Percentiles rank a stretch among this genome's conserved stretches.
Evolutionary conservation across 495 filamentous ascomycete genomes (phyloP).

Genomic region (Filosporella fistucella): DNA sequence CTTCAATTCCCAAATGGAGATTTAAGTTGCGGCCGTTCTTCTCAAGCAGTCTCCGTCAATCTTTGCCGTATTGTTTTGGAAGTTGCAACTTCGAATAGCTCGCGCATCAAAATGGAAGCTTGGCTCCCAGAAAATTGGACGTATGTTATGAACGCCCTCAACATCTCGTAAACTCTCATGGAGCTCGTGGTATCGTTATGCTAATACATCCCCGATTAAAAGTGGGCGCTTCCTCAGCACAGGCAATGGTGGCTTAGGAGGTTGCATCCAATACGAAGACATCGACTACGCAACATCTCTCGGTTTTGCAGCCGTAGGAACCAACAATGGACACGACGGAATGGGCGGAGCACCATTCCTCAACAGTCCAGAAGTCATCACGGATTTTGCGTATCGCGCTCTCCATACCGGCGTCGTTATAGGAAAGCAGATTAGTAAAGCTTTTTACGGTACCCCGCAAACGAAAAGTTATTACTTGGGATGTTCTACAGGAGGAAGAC

Average conservation of each 20-base stretch:
- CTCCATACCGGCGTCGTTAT: constrained; percentile 43
- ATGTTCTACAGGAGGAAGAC: constrained; percentile 55
- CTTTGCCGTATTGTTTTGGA: constrained; percentile 53
- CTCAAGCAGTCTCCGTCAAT: constrained; percentile 39
- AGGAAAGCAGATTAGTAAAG: constrained; percentile 30
- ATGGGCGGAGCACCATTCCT: constrained; percentile 30
- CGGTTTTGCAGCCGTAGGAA: constrained; percentile 51
- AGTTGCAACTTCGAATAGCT: constrained; percentile 37
- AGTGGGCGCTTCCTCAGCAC: constrained; percentile 19
- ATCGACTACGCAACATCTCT: constrained; percentile 25
- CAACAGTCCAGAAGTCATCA: constrained; percentile 22
- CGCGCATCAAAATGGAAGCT: constrained; percentile 47
- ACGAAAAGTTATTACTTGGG: constrained; percentile 33
- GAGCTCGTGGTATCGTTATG: too few species aligned
- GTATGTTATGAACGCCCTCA: too few species aligned
- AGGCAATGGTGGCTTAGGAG: constrained; percentile 16
- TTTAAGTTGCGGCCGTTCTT: constrained; percentile 32
- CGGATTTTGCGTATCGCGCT: constrained; percentile 25
- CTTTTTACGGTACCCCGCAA: constrained; percentile 38
- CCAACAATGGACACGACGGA: constrained; percentile 57
- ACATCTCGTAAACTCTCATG: too few species aligned
- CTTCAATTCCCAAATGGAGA: constrained; percentile 39
- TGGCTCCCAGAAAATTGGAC: constrained; percentile 46
- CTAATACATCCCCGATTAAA: too few species aligned
- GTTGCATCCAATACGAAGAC: constrained; percentile 15